These are phyloP conservation scores for Tricholoma sp. DNA, from an alignment of 768 basidiomycete genomes.

Conservation along the genomic window DNA sequence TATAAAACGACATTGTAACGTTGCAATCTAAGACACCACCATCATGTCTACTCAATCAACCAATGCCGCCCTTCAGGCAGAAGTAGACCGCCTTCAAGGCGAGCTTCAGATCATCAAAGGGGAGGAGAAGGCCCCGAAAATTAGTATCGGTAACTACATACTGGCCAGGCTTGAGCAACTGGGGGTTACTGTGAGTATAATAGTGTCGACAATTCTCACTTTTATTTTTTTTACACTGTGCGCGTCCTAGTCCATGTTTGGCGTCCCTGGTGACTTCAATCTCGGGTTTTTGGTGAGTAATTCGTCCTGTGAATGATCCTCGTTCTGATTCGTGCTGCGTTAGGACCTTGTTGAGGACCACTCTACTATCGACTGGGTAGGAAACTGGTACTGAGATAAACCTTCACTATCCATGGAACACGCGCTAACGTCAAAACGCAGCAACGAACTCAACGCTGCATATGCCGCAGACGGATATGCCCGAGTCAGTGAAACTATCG, in stretches of 20 bases:
- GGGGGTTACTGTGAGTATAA: slow-evolving; percentile 42
- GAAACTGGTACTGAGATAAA: slow-evolving; percentile 56
- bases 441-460: slow-evolving; percentile 81
- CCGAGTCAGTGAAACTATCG: slow-evolving; percentile 74
- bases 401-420: background rate
- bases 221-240: background rate
- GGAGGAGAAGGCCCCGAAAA: slow-evolving; percentile 33
- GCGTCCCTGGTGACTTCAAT: slow-evolving; percentile 86
- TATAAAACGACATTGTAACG: background rate
- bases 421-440: slow-evolving; percentile 20
- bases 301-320: background rate
- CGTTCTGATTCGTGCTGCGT: background rate
- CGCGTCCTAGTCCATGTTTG: slow-evolving; percentile 61
- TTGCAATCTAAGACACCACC: background rate
- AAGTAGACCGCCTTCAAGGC: slow-evolving; percentile 42
- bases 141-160: slow-evolving; percentile 50
- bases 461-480: slow-evolving; percentile 96
- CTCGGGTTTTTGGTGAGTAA: slow-evolving; percentile 52
- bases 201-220: background rate
- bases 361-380: slow-evolving; percentile 76
- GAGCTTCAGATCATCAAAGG: slow-evolving; percentile 36
- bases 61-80: slow-evolving; percentile 31
- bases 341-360: slow-evolving; percentile 83
- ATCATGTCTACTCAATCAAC: slow-evolving; percentile 16
- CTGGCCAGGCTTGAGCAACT: slow-evolving; percentile 54